A percentile compares a stretch with the other conserved stretches of the same genome.
Evolutionary conservation across 2,329 filamentous ascomycete genomes (phyloP).

Genomic region (Fusarium buxicola): DNA sequence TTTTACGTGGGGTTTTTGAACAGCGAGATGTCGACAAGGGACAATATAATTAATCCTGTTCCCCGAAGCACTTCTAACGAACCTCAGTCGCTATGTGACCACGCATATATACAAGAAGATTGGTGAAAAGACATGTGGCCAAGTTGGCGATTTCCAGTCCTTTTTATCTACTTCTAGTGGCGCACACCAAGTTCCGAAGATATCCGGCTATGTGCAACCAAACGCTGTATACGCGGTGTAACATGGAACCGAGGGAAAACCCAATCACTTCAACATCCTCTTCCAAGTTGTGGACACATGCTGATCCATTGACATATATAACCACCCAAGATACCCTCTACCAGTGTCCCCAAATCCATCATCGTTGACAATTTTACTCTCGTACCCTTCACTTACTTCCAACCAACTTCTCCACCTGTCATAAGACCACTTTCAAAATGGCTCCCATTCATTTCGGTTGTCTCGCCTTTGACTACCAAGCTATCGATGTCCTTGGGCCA

Average conservation of each 20-base stretch:
- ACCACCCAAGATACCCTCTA: not conserved
- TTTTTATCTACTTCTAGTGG: too few species aligned
- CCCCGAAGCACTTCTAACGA: not conserved
- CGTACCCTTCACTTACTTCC: not conserved
- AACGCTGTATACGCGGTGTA: too few species aligned
- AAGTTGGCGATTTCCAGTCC: too few species aligned
- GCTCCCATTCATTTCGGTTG: slow-evolving; percentile 27
- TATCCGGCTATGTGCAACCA: too few species aligned
- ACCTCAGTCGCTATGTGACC: not conserved
- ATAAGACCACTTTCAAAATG: slow-evolving; percentile 1
- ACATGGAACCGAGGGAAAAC: too few species aligned
- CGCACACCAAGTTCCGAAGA: too few species aligned
- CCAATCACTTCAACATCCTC: too few species aligned
- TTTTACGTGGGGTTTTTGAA: not conserved
- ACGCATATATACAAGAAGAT: not conserved
- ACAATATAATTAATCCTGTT: not conserved
- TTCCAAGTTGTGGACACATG: too few species aligned
- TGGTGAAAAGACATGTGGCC: too few species aligned
- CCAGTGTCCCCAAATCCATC: not conserved
- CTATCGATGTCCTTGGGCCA: slow-evolving; percentile 50
- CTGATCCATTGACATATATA: not conserved
- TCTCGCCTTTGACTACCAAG: slow-evolving; percentile 49
- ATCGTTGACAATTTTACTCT: not conserved
- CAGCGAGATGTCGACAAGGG: not conserved
- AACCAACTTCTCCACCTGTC: too few species aligned